Percentiles rank a stretch among this genome's conserved stretches.
Conservation (phyloP, 2,329 filamentous ascomycete genomes). For the Fusarium euwallaceae region DNA sequence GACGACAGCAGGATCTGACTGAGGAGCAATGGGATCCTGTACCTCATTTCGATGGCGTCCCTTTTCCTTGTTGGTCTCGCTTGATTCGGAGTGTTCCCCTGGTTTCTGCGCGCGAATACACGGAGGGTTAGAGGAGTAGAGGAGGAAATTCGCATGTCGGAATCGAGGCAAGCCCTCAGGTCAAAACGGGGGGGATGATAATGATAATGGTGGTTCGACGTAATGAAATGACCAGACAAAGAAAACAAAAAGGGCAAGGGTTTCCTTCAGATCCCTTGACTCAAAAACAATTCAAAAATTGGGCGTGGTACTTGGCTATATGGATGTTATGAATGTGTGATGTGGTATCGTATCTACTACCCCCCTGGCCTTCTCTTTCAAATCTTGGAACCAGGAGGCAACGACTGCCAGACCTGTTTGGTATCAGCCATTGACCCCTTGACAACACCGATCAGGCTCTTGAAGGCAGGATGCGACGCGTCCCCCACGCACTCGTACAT, state of each 20-base stretch:
- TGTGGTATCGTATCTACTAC: slow-evolving; percentile 4
- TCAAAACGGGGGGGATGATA: slow-evolving; percentile 11
- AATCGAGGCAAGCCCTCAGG: slow-evolving; percentile 2
- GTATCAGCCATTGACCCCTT: slow-evolving; percentile 82
- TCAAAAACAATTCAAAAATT: slow-evolving; percentile 15
- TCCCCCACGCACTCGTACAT: slow-evolving; percentile 92
- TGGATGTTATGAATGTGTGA: slow-evolving; percentile 1
- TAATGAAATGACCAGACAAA: slow-evolving; percentile 25
- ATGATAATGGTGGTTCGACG: slow-evolving; percentile 29
- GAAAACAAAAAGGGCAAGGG: slow-evolving; percentile 16
- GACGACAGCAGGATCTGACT: slow-evolving; percentile 50
- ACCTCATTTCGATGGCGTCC: background rate
- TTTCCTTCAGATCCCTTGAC: background rate
- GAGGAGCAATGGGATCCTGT: background rate
- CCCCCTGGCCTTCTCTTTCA: slow-evolving; percentile 42
- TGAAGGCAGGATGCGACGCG: slow-evolving; percentile 80
- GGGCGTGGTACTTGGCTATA: slow-evolving; percentile 9
- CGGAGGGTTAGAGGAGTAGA: slow-evolving; percentile 27
- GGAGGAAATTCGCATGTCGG: slow-evolving; percentile 29
- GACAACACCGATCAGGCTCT: slow-evolving; percentile 78
- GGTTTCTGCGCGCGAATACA: background rate
- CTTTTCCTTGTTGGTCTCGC: slow-evolving; percentile 11
- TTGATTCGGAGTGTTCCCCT: slow-evolving; percentile 5
- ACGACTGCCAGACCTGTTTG: slow-evolving; percentile 73
- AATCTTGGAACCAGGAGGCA: slow-evolving; percentile 71